phyloP scores from a whole-genome alignment of 305 asterid species.

The Solanum hybrid region DNA sequence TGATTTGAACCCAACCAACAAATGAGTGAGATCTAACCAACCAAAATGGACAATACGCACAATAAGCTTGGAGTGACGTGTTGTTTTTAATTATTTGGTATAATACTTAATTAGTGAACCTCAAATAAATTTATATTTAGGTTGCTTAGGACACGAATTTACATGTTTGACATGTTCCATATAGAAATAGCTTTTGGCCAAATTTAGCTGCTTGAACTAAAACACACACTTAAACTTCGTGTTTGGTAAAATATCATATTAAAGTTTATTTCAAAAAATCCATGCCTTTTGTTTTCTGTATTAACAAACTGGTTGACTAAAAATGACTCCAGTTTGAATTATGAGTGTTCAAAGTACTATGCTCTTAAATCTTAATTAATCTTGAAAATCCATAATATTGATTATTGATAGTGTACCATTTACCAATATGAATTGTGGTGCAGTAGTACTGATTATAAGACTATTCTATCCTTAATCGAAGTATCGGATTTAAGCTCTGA shows the following conservation, averaged over 20 bases:
- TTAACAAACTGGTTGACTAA: background rate
- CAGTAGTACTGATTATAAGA: background rate
- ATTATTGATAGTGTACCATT: background rate
- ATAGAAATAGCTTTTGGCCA: background rate
- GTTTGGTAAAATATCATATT: background rate
- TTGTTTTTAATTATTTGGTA: background rate
- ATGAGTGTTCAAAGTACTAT: background rate
- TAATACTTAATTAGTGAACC: background rate
- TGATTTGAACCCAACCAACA: background rate
- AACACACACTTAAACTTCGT: background rate
- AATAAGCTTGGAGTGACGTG: background rate
- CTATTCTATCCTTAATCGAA: accelerated
- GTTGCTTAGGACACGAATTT: background rate
- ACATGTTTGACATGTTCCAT: background rate
- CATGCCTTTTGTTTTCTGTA: background rate
- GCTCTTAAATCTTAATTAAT: background rate
- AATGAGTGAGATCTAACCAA: background rate
- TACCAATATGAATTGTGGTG: background rate
- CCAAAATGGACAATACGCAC: background rate
- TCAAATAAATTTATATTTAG: background rate
- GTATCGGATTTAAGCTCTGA: accelerated
- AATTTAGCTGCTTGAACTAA: background rate
- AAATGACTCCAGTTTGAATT: background rate
- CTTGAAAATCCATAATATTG: background rate
- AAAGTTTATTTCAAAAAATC: background rate